Base-by-base conservation (phyloP, 805 yeast species). In the Candida hungchunana region DNA sequence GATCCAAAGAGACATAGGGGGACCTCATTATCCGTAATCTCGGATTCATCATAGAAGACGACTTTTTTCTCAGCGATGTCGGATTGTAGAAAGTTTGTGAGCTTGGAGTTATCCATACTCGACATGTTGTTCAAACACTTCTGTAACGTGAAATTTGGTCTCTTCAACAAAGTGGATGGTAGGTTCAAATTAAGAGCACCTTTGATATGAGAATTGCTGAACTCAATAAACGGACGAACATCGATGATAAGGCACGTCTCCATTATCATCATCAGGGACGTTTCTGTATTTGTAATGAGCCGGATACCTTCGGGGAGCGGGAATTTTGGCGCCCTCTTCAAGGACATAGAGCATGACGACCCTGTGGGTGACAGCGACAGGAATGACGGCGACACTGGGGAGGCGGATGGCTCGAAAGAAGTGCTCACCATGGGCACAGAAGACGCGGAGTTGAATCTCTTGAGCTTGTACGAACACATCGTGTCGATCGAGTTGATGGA, bases 111-210 rank as follows among this genome's bases (percentile, higher is more conserved):
- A 39, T 80, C 88, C 37, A 63, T 62, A 5, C 59, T 47, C 0
- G 85, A 75, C 32, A 82, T 59, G 20, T 84, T 78, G 33, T 72
- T 75, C 17, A 82, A 60, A 47, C 86, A 77, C 51, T 77, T 69
- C 31, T 62, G 63, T 37, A 89, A 63, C 3, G 78, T 77, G 50
- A 84, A 89, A 35, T 79, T 81, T 21, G 77, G 65, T 45, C 97
- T 71, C 55, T 79, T 83, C 44, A 89, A 63, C 27, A 89, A 65
- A 0, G 97, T 89, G n/a, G 95, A 82, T 2, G 97, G 97, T 11
- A 89, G 62, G 57, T 95, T 85, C 24, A 90, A 71, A 55, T 86
- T 86, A 29, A 85, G 64, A 1, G 97, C 73, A 27, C 71, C 65
- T 4, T 48, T 51, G 10, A 90, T 58, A 43, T 80, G 87, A 3